Conservation (phyloP, 495 filamentous ascomycete species). For the Chaetomidium leptoderma region DNA sequence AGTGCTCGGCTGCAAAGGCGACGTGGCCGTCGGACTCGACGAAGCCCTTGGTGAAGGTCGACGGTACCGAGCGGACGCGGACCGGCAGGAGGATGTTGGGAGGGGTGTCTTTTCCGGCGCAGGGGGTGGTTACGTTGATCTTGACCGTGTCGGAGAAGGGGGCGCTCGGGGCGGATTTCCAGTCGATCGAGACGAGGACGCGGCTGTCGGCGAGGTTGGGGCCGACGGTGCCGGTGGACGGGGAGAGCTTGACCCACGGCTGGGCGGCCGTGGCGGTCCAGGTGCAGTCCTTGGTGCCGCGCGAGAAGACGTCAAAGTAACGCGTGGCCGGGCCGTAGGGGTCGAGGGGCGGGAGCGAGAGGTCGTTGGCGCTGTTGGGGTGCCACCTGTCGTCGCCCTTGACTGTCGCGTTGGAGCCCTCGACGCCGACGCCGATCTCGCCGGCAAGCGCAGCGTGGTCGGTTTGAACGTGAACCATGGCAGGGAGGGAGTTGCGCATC, state of each 20-base stretch:
- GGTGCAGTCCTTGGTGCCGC: slow-evolving; percentile 54
- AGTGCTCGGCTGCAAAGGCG: slow-evolving; percentile 58
- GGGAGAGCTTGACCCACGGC: slow-evolving; percentile 56
- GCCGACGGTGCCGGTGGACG: slow-evolving; percentile 51
- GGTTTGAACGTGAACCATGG: slow-evolving; percentile 55
- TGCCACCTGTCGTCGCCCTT: slow-evolving; percentile 66
- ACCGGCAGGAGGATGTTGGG: slow-evolving; percentile 59
- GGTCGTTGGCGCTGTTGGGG: slow-evolving; percentile 51
- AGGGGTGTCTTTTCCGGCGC: slow-evolving; percentile 49
- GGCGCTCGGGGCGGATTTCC: slow-evolving; percentile 49
- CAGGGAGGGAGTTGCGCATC: slow-evolving; percentile 62
- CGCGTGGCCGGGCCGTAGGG: slow-evolving; percentile 57
- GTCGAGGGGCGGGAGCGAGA: slow-evolving; percentile 55
- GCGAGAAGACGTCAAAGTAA: slow-evolving; percentile 65
- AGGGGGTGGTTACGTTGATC: slow-evolving; percentile 54
- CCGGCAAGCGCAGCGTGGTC: slow-evolving; percentile 55
- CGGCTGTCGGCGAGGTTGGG: slow-evolving; percentile 50
- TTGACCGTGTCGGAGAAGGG: slow-evolving; percentile 44
- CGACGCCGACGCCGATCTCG: slow-evolving; percentile 61
- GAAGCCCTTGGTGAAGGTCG: slow-evolving; percentile 56
- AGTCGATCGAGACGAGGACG: slow-evolving; percentile 60
- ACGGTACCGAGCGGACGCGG: slow-evolving; percentile 48
- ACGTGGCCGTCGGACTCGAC: slow-evolving; percentile 61
- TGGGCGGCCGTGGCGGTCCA: slow-evolving; percentile 52
- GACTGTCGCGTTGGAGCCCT: slow-evolving; percentile 60